phyloP scores from a whole-genome alignment of 2,329 filamentous ascomycete genomes.

The Drechslerella coelobrocha region DNA sequence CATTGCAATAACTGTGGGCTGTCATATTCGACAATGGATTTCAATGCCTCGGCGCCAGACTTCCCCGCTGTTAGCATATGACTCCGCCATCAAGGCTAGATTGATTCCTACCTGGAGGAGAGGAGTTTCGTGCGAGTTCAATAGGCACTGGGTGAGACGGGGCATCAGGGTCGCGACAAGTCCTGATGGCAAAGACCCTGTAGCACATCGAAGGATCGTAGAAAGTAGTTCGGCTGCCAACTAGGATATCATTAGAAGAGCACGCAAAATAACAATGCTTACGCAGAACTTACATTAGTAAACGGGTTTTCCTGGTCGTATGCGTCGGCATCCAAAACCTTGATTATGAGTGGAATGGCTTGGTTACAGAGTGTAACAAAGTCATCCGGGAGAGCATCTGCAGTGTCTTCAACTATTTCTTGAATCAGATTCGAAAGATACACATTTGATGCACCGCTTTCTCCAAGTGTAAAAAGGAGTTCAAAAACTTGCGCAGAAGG shows the following conservation, averaged over 20 bases:
- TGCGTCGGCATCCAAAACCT: slow-evolving; percentile 85
- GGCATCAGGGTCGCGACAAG: slow-evolving; percentile 86
- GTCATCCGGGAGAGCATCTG: slow-evolving; percentile 69
- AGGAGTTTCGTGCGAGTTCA: slow-evolving; percentile 84
- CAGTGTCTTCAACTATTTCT: slow-evolving; percentile 90
- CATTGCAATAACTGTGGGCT: slow-evolving; percentile 87
- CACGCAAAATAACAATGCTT: background rate
- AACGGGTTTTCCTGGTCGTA: slow-evolving; percentile 84
- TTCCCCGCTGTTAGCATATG: slow-evolving; percentile 3
- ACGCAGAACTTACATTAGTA: slow-evolving; percentile 67
- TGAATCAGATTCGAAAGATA: slow-evolving; percentile 86
- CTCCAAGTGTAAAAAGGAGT: slow-evolving; percentile 85
- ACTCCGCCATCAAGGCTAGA: background rate
- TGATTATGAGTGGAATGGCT: slow-evolving; percentile 84
- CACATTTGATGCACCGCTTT: slow-evolving; percentile 86
- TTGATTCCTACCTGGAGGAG: slow-evolving; percentile 67
- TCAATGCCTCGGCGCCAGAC: slow-evolving; percentile 82
- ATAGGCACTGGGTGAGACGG: slow-evolving; percentile 80
- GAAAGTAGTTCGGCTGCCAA: slow-evolving; percentile 85
- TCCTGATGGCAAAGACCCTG: slow-evolving; percentile 81
- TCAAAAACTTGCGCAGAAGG: slow-evolving; percentile 77
- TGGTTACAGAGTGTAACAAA: slow-evolving; percentile 83
- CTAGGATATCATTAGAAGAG: slow-evolving; percentile 56
- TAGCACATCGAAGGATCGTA: slow-evolving; percentile 79
- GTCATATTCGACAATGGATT: slow-evolving; percentile 88